phyloP scores from a whole-genome alignment of 768 basidiomycete species.

The Termitomyces sp. region DNA sequence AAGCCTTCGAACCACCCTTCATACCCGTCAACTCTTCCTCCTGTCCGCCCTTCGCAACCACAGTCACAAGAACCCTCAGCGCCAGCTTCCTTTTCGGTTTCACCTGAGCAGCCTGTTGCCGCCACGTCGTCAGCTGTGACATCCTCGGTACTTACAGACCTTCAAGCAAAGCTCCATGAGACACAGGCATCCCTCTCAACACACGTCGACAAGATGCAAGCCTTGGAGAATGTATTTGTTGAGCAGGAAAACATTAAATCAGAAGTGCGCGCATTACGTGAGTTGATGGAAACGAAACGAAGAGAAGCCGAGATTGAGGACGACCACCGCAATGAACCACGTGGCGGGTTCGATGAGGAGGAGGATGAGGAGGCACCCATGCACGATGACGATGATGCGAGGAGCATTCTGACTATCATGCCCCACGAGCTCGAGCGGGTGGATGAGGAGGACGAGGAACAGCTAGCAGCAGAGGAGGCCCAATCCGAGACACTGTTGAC shows the following conservation, averaged over 20 bases:
- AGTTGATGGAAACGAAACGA: slow-evolving; percentile 66
- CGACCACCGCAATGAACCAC: slow-evolving; percentile 17
- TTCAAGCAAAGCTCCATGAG: slow-evolving; percentile 81
- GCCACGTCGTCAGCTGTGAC: slow-evolving; percentile 21
- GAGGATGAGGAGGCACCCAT: slow-evolving; percentile 29
- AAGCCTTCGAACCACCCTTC: slow-evolving; percentile 61
- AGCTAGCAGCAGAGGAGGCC: slow-evolving; percentile 26
- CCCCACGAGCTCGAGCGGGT: slow-evolving; percentile 69
- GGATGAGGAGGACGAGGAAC: slow-evolving; percentile 72
- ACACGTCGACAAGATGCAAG: slow-evolving; percentile 80
- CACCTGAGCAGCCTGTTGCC: slow-evolving; percentile 16
- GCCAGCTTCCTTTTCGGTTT: slow-evolving; percentile 12
- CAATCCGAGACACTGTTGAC: background rate
- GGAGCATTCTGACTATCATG: slow-evolving; percentile 70
- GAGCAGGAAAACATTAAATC: slow-evolving; percentile 84
- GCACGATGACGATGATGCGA: slow-evolving; percentile 63
- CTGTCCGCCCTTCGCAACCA: slow-evolving; percentile 42
- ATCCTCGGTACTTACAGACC: slow-evolving; percentile 41
- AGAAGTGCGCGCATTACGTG: slow-evolving; percentile 71
- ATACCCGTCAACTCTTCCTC: slow-evolving; percentile 64
- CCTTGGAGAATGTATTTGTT: slow-evolving; percentile 73
- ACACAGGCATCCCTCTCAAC: slow-evolving; percentile 74
- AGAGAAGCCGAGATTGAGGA: slow-evolving; percentile 33
- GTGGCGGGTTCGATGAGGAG: slow-evolving; percentile 30
- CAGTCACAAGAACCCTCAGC: slow-evolving; percentile 23